A percentile compares a stretch with the other conserved stretches of the same genome.
These are phyloP conservation scores for Lactifluus piperatus DNA, from an alignment of 768 basidiomycete genomes.

Conservation along the genomic window DNA sequence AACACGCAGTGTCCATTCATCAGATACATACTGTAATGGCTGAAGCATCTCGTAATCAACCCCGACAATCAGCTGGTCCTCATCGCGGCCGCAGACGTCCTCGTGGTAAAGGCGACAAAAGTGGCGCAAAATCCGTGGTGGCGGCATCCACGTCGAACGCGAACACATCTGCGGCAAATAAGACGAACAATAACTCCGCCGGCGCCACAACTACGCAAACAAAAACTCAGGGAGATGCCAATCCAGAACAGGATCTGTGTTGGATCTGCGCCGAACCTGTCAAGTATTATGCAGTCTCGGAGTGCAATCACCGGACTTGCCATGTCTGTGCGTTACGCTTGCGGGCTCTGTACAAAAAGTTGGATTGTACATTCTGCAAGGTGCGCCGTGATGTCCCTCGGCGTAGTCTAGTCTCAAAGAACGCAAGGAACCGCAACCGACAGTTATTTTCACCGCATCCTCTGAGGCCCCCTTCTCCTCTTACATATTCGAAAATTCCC, in stretches of 20 bases:
- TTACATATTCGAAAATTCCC: constrained; percentile 45
- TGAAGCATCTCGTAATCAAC: constrained; percentile 1
- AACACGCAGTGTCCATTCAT: not conserved
- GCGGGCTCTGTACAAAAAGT: constrained; percentile 87
- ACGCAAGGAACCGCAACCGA: constrained; percentile 57
- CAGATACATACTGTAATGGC: constrained; percentile 9
- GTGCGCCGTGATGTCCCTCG: constrained; percentile 31
- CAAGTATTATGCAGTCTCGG: constrained; percentile 80
- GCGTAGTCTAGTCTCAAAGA: not conserved
- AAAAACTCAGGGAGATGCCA: not conserved
- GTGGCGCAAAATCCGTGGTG: not conserved
- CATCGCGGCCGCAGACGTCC: constrained; percentile 7
- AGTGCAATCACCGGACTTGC: constrained; percentile 92
- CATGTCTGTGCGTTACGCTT: constrained; percentile 87
- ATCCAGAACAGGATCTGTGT: constrained; percentile 38
- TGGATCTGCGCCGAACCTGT: constrained; percentile 95
- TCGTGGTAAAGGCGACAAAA: not conserved
- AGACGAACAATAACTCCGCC: not conserved
- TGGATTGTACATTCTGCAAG: constrained; percentile 95
- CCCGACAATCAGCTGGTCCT: not conserved
- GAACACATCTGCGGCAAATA: not conserved
- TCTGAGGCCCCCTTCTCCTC: constrained; percentile 51
- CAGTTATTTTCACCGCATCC: constrained; percentile 68
- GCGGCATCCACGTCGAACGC: not conserved
- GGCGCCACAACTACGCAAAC: not conserved